These are phyloP conservation scores for Plasmodium vinckei DNA, from an alignment of 169 alveolate genomes.

Conservation along the genomic window DNA sequence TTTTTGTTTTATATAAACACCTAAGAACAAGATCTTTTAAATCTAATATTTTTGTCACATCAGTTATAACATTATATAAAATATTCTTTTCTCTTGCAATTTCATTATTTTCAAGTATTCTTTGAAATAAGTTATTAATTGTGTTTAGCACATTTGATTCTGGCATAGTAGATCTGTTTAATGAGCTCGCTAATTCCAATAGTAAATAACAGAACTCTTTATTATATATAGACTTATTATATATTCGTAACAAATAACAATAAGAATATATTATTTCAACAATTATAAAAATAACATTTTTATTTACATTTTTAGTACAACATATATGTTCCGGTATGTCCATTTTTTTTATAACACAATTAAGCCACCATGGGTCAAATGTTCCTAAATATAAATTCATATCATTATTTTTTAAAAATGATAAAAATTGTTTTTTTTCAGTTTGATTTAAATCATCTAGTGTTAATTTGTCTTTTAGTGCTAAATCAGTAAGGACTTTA, in stretches of 20 bases:
- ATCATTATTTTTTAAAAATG: conserved; percentile 67
- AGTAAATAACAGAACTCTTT: conserved; percentile 47
- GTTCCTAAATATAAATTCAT: conserved; percentile 30
- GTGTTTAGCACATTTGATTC: conserved; percentile 45
- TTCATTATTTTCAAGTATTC: conserved; percentile 69
- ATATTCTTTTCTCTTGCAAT: conserved; percentile 53
- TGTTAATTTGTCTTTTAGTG: conserved; percentile 32
- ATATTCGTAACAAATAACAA: conserved; percentile 63
- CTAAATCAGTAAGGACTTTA: conserved; percentile 61
- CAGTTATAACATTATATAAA: conserved; percentile 58
- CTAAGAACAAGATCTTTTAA: conserved; percentile 56
- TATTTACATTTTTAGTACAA: conserved; percentile 23
- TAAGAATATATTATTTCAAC: conserved; percentile 51
- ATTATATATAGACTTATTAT: conserved; percentile 17
- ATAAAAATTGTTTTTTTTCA: conserved; percentile 69
- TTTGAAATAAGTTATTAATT: conserved; percentile 25
- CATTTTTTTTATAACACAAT: conserved; percentile 68
- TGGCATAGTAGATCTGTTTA: conserved; percentile 38
- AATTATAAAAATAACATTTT: conserved; percentile 45
- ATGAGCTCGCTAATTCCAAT: conserved; percentile 23
- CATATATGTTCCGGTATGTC: conserved; percentile 63
- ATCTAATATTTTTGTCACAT: conserved; percentile 26
- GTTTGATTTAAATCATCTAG: conserved; percentile 48
- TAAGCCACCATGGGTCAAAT: conserved; percentile 68
- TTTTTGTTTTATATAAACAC: conserved; percentile 58